Conservation (phyloP, 2,329 filamentous ascomycete genomes). For the Xylaria sp. region DNA sequence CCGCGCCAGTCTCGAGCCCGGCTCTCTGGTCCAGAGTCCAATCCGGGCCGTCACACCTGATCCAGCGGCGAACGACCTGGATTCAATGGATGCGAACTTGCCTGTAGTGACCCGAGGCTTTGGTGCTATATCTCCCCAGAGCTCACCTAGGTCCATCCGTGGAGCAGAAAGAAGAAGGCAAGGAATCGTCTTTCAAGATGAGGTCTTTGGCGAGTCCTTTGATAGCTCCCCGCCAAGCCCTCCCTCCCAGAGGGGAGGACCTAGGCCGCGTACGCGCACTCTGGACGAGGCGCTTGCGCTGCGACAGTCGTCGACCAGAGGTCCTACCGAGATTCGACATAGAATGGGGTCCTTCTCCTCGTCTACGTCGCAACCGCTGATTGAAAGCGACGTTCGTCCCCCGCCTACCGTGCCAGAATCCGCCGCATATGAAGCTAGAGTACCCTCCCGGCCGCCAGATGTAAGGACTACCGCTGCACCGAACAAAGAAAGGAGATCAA, state of each 20-base stretch:
- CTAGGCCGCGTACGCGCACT: constrained; percentile 67
- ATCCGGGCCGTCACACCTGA: constrained; percentile 77
- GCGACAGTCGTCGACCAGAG: constrained; percentile 56
- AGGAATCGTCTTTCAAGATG: constrained; percentile 72
- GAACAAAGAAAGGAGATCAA: constrained; percentile 60
- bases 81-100: constrained; percentile 39
- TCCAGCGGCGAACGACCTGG: constrained; percentile 52
- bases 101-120: constrained; percentile 49
- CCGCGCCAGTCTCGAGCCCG: constrained; percentile 47
- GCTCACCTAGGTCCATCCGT: constrained; percentile 61
- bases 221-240: constrained; percentile 60
- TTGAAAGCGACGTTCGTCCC: constrained; percentile 57
- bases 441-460: constrained; percentile 51
- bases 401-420: constrained; percentile 57
- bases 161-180: constrained; percentile 62
- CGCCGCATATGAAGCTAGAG: constrained; percentile 56
- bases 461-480: constrained; percentile 44
- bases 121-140: constrained; percentile 55
- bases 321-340: constrained; percentile 63
- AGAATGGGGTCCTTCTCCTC: constrained; percentile 75
- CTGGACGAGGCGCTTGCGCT: constrained; percentile 63
- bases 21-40: constrained; percentile 53
- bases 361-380: constrained; percentile 64
- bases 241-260: constrained; percentile 50
- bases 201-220: constrained; percentile 63